These are phyloP conservation scores for Cutaneotrichosporon cavernicola DNA, from an alignment of 1,284 basidiomycete genomes.

Conservation along the genomic window DNA sequence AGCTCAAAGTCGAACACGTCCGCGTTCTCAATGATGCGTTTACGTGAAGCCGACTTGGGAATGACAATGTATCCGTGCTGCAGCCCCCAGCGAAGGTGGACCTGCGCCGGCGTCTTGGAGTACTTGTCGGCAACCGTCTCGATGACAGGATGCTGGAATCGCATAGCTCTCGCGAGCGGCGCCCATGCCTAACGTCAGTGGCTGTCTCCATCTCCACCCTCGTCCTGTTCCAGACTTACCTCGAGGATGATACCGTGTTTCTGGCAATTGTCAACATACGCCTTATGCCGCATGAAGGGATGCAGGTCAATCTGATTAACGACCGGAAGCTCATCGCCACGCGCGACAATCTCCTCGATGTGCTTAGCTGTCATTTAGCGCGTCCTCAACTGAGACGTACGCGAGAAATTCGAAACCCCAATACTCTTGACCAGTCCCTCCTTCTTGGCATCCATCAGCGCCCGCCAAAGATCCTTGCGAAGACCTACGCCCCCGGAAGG, in stretches of 20 bases:
- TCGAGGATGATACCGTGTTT: constrained; percentile 55
- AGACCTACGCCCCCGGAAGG: constrained; percentile 52
- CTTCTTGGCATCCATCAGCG: constrained; percentile 52
- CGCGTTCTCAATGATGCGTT: constrained; percentile 56
- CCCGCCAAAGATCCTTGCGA: constrained; percentile 54
- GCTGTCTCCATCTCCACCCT: neutral
- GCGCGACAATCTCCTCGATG: constrained; percentile 54
- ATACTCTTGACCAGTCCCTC: constrained; percentile 53
- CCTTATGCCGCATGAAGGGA: constrained; percentile 53
- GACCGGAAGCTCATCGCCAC: constrained; percentile 47
- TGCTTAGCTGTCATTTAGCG: constrained; percentile 42
- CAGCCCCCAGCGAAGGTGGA: constrained; percentile 58
- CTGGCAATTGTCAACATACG: constrained; percentile 55
- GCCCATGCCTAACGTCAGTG: constrained; percentile 47
- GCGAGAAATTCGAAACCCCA: constrained; percentile 56
- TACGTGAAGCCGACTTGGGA: constrained; percentile 56
- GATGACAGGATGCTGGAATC: constrained; percentile 54
- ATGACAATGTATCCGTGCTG: constrained; percentile 56
- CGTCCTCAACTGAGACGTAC: neutral
- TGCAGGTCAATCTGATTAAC: constrained; percentile 54
- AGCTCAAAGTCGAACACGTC: constrained; percentile 57
- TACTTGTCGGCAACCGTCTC: constrained; percentile 48
- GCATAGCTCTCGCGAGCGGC: constrained; percentile 54
- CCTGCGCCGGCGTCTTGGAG: constrained; percentile 52
- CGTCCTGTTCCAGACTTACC: constrained; percentile 1